Evolutionary conservation across 805 yeast genomes (phyloP).

Genomic region (Suhomyces sp.): DNA sequence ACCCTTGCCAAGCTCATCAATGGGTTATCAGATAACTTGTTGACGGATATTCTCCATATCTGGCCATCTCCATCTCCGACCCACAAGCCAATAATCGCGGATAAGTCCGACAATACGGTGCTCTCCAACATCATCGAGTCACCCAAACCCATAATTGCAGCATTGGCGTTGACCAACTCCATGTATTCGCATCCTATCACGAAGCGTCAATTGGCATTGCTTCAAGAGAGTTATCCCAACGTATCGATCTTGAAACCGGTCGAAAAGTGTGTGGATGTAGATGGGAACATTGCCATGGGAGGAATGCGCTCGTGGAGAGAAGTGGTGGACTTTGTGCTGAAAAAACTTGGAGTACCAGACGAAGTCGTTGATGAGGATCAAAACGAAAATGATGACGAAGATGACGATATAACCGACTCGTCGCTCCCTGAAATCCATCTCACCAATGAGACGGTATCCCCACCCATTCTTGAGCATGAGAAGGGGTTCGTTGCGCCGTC

Average conservation of each 20-base stretch:
- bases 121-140: conserved; percentile 16
- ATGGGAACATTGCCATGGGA: conserved; percentile 30
- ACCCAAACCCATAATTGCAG: conserved; percentile 25
- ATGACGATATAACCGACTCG: conserved; percentile 4
- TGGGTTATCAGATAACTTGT: conserved; percentile 25
- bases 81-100: neutral
- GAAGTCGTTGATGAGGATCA: conserved; percentile 20
- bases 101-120: conserved; percentile 13
- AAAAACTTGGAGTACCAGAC: conserved; percentile 22
- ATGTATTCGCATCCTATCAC: conserved; percentile 31
- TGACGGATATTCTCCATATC: conserved; percentile 21
- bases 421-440: conserved; percentile 3
- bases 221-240: conserved; percentile 25
- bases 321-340: conserved; percentile 23
- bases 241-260: conserved; percentile 27
- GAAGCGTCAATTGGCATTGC: conserved; percentile 17
- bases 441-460: neutral
- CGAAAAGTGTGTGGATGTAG: conserved; percentile 24
- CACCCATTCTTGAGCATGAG: neutral
- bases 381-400: conserved; percentile 7
- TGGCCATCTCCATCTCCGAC: conserved; percentile 21
- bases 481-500: neutral
- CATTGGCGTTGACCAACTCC: conserved; percentile 23
- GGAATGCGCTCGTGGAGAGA: conserved; percentile 31
- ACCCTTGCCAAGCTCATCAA: conserved; percentile 25